A percentile compares a stretch with the other conserved stretches of the same genome.
These are phyloP conservation scores for Daedaleopsis nitida DNA, from an alignment of 768 basidiomycete species.

Conservation along the genomic window DNA sequence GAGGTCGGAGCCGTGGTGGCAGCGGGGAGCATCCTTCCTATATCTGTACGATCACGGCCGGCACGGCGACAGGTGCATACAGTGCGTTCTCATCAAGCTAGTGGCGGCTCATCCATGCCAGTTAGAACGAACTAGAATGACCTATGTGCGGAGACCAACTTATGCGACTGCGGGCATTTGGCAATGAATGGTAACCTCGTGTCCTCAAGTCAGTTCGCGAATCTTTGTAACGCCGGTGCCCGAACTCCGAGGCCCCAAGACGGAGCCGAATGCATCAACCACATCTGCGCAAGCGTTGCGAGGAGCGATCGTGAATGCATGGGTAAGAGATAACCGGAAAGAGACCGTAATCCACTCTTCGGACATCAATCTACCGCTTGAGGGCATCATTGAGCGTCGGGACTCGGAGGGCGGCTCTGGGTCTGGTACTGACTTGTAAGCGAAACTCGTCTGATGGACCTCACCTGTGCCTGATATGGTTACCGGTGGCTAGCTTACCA, in stretches of 20 bases:
- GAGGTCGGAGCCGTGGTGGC: not conserved
- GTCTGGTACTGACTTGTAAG: no score
- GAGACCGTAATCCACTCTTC: no score
- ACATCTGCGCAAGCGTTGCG: no score
- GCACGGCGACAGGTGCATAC: not conserved
- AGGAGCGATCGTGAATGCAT: no score
- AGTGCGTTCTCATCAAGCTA: no score
- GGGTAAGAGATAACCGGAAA: no score
- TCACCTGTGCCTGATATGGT: no score
- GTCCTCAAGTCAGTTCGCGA: not conserved
- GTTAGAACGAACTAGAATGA: not conserved
- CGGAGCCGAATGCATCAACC: not conserved
- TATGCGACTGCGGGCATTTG: not conserved
- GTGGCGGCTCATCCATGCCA: not conserved
- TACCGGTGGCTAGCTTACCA: no score
- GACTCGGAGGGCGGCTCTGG: no score
- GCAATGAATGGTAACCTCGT: not conserved
- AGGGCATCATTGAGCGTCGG: no score
- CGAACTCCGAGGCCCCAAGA: not conserved
- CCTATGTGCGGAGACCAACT: not conserved
- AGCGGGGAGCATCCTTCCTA: not conserved
- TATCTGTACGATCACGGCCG: not conserved
- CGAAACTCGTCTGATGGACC: no score
- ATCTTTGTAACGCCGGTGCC: not conserved
- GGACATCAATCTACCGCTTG: no score